phyloP scores from a whole-genome alignment of 192 early-diverging fungal species.

The Paraglomus brasilianum region DNA sequence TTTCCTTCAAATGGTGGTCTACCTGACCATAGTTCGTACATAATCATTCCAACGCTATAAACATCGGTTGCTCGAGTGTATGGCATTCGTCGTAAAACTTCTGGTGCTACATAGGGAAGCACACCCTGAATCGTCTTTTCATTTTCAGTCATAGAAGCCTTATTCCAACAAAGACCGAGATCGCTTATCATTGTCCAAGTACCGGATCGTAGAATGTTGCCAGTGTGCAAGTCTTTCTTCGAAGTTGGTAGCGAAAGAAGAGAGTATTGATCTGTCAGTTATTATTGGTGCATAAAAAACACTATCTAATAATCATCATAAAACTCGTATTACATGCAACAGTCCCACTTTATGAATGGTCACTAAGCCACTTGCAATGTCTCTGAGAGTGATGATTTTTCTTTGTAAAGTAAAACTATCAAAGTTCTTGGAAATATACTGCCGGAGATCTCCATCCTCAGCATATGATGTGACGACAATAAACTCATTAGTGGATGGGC shows the following conservation, averaged over 20 bases:
- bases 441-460: not conserved
- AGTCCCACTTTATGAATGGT: constrained; percentile 8
- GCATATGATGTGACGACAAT: constrained; percentile 8
- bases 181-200: constrained; percentile 11
- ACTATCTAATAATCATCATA: not conserved
- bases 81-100: not conserved
- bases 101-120: constrained; percentile 1
- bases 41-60: constrained; percentile 17
- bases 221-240: constrained; percentile 8
- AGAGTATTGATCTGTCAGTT: too few relatives aligned
- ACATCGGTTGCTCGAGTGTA: constrained; percentile 14
- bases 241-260: too few relatives aligned
- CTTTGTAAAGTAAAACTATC: not conserved
- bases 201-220: not conserved
- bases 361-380: not conserved
- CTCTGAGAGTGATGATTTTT: not conserved
- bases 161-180: not conserved
- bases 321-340: not conserved
- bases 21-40: constrained; percentile 8
- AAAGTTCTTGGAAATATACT: constrained; percentile 2
- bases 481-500: not conserved
- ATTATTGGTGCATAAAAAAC: too few relatives aligned
- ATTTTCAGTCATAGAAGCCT: not conserved
- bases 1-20: not conserved
- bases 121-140: not conserved